Evolutionary conservation across 2,329 filamentous ascomycete genomes (phyloP), one percentile per base, ranked within the genome.

Genomic region (Huntiella moniliformis): DNA sequence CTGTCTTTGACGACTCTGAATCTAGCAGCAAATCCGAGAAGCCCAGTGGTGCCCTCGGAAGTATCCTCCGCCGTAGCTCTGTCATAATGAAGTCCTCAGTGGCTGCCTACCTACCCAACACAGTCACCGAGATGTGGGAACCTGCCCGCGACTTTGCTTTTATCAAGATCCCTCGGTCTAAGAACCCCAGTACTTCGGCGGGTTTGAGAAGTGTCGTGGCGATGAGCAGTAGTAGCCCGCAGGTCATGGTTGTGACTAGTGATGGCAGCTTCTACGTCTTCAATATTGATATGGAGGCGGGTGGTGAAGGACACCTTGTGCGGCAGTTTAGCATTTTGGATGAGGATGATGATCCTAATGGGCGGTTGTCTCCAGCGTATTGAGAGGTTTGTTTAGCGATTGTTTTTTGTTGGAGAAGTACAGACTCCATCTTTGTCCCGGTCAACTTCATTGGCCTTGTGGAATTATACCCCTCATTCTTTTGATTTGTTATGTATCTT

Each of bases 91-190:
- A 86, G 35, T 86, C 82, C 51, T 82, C 81, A 17, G 80, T 98
- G 49, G 88, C 84, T 13, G 86, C 84, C 0, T 98, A 98, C 58
- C 67, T 98, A 2, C 91, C 91, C 0, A 82, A 82, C 56, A 88
- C 87, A 1, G 86, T 98, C 4, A 88, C 88, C 1, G 88, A 96
- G 62, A 95, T 96, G 71, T 96, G 87, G 87, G 91, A 98, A 56
- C 91, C 91, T 0, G 68, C 81, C 50, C 75, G 91, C 46, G 91
- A 98, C 61, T 98, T 98, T 63, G 91, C 91, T 1, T 96, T 84
- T 70, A 87, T 96, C 57, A 93, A 91, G 59, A 74, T 98, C 41
- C 88, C 88, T 11, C 84, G 81, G 56, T 59, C 67, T 4, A 48
- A 22, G 4, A 38, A 15, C 18, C 10, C 34, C 5, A 16, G 18